Percentiles rank a stretch among this genome's conserved stretches.
Conservation (phyloP, 208 protist genomes). For the Balamuthia mandrillaris region DNA sequence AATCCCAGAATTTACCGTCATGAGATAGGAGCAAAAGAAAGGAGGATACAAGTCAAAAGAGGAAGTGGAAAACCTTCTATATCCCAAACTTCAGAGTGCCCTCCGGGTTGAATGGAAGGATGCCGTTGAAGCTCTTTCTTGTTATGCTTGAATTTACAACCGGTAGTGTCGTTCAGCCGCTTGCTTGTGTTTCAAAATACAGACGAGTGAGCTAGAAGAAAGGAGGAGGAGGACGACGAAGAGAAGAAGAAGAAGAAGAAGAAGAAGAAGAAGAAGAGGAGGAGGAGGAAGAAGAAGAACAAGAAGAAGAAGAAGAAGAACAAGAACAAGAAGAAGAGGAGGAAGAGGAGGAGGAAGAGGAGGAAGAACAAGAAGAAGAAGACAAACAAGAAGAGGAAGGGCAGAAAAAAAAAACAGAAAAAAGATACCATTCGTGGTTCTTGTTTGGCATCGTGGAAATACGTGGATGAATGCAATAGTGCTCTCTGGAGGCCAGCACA, state of each 20-base stretch:
- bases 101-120: not conserved
- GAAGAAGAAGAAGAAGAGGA: no score
- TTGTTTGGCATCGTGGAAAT: constrained; percentile 37
- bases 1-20: not conserved
- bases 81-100: constrained; percentile 22
- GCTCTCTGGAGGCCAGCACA: constrained; percentile 77
- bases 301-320: not conserved
- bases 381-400: not conserved
- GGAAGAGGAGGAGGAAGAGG: no score
- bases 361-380: not conserved
- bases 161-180: not conserved
- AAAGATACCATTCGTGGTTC: constrained; percentile 28
- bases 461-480: constrained; percentile 88
- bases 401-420: not conserved
- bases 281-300: not conserved
- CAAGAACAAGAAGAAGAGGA: not conserved
- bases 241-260: no score
- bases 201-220: no score
- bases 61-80: no score
- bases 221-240: no score
- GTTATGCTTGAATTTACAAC: constrained; percentile 14
- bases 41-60: no score
- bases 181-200: not conserved
- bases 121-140: not conserved
- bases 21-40: not conserved